Base-by-base conservation (phyloP, 495 filamentous ascomycete genomes). In the Sabuloglossum arenarium region DNA sequence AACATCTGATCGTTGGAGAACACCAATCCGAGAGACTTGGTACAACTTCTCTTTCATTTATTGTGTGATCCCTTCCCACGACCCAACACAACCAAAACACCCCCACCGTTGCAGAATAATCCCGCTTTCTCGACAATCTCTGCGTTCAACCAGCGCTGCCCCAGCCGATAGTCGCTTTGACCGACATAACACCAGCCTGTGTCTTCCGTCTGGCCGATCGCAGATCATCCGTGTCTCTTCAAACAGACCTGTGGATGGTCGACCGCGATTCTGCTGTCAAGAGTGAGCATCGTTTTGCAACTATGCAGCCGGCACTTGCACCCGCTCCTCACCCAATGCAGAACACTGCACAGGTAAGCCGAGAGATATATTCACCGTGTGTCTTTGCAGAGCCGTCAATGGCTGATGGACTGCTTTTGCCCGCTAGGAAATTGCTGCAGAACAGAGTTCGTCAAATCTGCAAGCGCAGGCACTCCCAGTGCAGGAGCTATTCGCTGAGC, bases 271-370 rank as follows among this genome's bases (percentile, higher is more conserved):
- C n/a, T n/a, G 10, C 34, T 14, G 34, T 14, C 34, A 37, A 43
- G 39, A 21, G 39, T 21, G n/a, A 43, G 3, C 11, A 21, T 21
- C 39, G 0, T 21, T n/a, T 12, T 5, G 39, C n/a, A n/a, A 56
- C n/a, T 27, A 78, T 78, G 75, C 75, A 78, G 66, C 73, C 74
- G 59, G 68, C 71, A 64, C 65, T 78, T 65, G 74, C 74, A 54
- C 74, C 74, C 69, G 74, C 74, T 62, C 75, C 74, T 64, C 75
- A 76, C 69, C 73, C 73, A 65, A 75, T 75, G 73, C 75, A 76
- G 66, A 66, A 68, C 61, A 64, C 70, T 67, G 70, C 69, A 70
- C 74, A 75, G 70, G 75, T 78, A 76, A 72, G 75, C 69, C 66
- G 59, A 56, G 58, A 58, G 32, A 29, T 16, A 3, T 3, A 21